Evolutionary conservation across 2,329 filamentous ascomycete genomes (phyloP).

Genomic region (Beauveria sp.): DNA sequence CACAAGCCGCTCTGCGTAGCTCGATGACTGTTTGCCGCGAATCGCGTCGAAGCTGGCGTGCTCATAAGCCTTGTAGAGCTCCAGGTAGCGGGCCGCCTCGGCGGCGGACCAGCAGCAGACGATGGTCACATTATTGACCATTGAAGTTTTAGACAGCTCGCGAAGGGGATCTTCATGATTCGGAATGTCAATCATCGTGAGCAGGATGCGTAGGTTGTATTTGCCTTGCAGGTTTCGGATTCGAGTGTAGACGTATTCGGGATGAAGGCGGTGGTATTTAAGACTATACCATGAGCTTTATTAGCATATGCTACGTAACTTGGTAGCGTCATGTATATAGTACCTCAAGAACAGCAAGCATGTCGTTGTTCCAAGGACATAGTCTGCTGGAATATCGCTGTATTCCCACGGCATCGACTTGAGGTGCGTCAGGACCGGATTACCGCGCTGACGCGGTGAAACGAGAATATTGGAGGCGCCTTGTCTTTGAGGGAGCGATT

Average conservation of each 20-base stretch:
- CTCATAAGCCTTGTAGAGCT: constrained; percentile 92
- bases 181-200: constrained; percentile 89
- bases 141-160: constrained; percentile 83
- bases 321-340: neutral
- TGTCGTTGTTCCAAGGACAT: constrained; percentile 77
- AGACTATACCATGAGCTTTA: constrained; percentile 40
- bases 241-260: constrained; percentile 94
- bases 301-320: neutral
- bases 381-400: constrained; percentile 92
- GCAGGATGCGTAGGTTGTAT: constrained; percentile 77
- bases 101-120: constrained; percentile 91
- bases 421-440: constrained; percentile 80
- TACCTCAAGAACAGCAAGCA: constrained; percentile 80
- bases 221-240: constrained; percentile 78
- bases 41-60: constrained; percentile 75
- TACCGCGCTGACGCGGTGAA: constrained; percentile 88
- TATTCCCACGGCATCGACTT: constrained; percentile 89
- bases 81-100: constrained; percentile 88
- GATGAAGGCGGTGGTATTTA: constrained; percentile 95
- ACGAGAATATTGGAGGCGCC: constrained; percentile 76
- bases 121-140: constrained; percentile 88
- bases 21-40: constrained; percentile 72
- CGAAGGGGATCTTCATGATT: constrained; percentile 87
- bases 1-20: constrained; percentile 78
- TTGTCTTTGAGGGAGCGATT: constrained; percentile 61